phyloP scores from a whole-genome alignment of 2,329 filamentous ascomycete species.

The Paraphoma sp. region DNA sequence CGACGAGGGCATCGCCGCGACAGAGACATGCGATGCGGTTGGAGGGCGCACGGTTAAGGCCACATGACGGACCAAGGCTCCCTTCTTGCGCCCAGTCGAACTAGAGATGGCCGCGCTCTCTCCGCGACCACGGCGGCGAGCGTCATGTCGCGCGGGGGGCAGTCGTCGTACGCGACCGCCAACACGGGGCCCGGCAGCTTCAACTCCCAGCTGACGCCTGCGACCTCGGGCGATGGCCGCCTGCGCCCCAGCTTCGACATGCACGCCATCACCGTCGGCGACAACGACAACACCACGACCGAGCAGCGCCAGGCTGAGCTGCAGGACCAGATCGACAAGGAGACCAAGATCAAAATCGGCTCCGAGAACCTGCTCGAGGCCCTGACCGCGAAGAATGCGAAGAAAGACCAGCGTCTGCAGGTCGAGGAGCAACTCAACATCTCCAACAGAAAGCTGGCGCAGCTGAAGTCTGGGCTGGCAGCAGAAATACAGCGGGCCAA shows the following conservation, averaged over 20 bases:
- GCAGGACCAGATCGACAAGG: slow-evolving; percentile 87
- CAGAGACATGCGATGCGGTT: slow-evolving; percentile 47
- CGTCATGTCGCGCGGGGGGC: slow-evolving; percentile 63
- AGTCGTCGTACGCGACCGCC: slow-evolving; percentile 71
- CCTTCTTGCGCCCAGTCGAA: slow-evolving; percentile 53
- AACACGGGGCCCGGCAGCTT: slow-evolving; percentile 78
- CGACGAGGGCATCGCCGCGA: slow-evolving; percentile 36
- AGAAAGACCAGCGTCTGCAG: slow-evolving; percentile 69
- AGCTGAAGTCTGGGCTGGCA: slow-evolving; percentile 65
- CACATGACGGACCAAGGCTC: slow-evolving; percentile 45
- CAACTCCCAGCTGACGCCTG: slow-evolving; percentile 81
- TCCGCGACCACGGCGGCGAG: slow-evolving; percentile 60
- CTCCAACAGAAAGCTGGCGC: slow-evolving; percentile 75
- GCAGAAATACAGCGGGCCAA: slow-evolving; percentile 66
- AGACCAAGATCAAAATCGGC: slow-evolving; percentile 96
- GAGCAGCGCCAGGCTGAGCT: slow-evolving; percentile 79
- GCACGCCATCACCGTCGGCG: slow-evolving; percentile 61
- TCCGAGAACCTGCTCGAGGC: slow-evolving; percentile 98
- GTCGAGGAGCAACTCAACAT: slow-evolving; percentile 86
- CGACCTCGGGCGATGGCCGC: slow-evolving; percentile 69
- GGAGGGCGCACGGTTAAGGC: slow-evolving; percentile 45
- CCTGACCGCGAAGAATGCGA: slow-evolving; percentile 90
- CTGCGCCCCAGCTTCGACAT: slow-evolving; percentile 64
- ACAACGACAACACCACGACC: slow-evolving; percentile 65
- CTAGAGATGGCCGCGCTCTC: slow-evolving; percentile 63